Percentiles rank a stretch among this genome's conserved stretches.
Evolutionary conservation across 163 green algal species (phyloP).

Genomic region (Chlorella variabilis): DNA sequence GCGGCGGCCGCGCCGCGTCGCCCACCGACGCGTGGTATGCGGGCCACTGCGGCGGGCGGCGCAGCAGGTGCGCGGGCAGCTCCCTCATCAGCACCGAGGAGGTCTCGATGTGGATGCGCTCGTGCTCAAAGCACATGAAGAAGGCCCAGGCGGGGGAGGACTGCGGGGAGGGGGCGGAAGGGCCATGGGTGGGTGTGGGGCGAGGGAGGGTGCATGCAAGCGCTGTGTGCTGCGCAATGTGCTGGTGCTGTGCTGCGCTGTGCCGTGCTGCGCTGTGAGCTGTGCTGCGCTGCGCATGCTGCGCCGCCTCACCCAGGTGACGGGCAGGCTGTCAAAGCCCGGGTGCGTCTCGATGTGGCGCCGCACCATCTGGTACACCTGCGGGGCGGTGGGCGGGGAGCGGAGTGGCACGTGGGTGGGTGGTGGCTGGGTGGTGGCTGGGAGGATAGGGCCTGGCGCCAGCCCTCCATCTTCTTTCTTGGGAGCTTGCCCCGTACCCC

Average conservation of each 20-base stretch:
- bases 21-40: conserved; percentile 65
- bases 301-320: conserved; percentile 45
- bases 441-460: too few species aligned
- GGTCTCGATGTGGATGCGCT: conserved; percentile 86
- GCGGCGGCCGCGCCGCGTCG: conserved; percentile 26
- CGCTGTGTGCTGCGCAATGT: too few species aligned
- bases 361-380: too few species aligned
- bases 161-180: conserved; percentile 25
- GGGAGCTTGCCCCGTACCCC: too few species aligned
- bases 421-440: too few species aligned
- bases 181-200: too few species aligned
- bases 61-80: conserved; percentile 64
- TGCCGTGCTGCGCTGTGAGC: too few species aligned
- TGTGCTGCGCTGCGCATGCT: too few species aligned
- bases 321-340: conserved; percentile 52
- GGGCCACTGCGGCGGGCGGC: conserved; percentile 72
- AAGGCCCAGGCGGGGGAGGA: conserved; percentile 65
- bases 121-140: conserved; percentile 85
- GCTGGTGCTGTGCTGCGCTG: too few species aligned
- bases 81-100: conserved; percentile 78
- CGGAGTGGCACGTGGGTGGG: too few species aligned
- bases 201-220: neutral
- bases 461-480: too few species aligned
- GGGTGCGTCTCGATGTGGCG: conserved; percentile 60
- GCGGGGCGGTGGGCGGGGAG: too few species aligned